Percentiles rank a stretch among this genome's conserved stretches.
Evolutionary conservation across 106 monocot genomes (phyloP).

Genomic region (Ottelia alismoides): DNA sequence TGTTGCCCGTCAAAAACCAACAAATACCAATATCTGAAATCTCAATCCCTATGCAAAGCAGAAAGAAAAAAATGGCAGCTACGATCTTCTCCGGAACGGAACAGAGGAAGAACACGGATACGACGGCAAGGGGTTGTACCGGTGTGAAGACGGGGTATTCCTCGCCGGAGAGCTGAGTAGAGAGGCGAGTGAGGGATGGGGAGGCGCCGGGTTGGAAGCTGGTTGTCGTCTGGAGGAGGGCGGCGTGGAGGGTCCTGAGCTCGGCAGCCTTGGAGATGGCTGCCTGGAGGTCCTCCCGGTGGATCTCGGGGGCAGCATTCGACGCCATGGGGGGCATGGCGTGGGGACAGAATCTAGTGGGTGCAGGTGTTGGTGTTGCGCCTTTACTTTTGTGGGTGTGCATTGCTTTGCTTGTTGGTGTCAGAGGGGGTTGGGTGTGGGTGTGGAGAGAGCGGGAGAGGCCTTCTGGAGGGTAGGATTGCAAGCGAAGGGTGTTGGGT

Average conservation of each 20-base stretch:
- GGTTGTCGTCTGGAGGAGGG: constrained; percentile 32
- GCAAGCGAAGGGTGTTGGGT: too few relatives aligned
- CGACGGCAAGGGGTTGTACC: constrained; percentile 17
- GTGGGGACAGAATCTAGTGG: too few relatives aligned
- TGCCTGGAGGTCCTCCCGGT: constrained; percentile 43
- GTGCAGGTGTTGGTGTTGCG: too few relatives aligned
- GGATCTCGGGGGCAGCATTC: constrained; percentile 16
- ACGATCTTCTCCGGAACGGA: not conserved
- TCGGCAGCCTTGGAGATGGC: constrained; percentile 67
- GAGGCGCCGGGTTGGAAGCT: constrained; percentile 18
- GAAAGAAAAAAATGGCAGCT: not conserved
- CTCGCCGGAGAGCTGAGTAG: constrained; percentile 35
- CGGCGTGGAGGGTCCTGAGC: constrained; percentile 67
- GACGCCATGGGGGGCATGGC: constrained; percentile 16
- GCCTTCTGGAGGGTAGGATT: too few relatives aligned
- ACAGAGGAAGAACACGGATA: not conserved
- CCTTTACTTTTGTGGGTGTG: too few relatives aligned
- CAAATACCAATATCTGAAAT: not conserved
- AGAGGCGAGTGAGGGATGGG: constrained; percentile 27
- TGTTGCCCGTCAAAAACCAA: not conserved
- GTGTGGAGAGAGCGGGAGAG: too few relatives aligned
- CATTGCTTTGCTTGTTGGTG: too few relatives aligned
- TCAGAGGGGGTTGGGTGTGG: too few relatives aligned
- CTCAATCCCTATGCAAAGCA: not conserved
- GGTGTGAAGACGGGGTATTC: constrained; percentile 91